These are phyloP conservation scores for Priceomyces castillae DNA, from an alignment of 805 yeast genomes.

Conservation along the genomic window DNA sequence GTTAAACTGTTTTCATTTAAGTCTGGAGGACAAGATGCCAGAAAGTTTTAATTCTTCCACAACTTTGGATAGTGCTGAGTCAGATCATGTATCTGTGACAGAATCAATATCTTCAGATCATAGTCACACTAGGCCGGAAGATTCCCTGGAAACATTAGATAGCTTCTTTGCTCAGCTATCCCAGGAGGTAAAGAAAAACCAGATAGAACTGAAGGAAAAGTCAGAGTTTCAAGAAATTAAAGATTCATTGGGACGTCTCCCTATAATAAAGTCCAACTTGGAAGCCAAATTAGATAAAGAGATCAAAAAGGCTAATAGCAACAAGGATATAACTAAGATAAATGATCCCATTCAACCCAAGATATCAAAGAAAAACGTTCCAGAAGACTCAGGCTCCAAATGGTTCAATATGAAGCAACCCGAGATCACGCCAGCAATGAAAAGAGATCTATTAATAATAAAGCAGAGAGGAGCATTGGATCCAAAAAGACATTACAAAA, in stretches of 20 bases:
- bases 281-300: slow-evolving; percentile 19
- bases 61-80: background rate
- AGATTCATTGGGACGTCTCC: slow-evolving; percentile 34
- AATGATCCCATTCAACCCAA: slow-evolving; percentile 44
- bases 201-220: slow-evolving; percentile 3
- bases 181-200: slow-evolving; percentile 18
- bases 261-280: slow-evolving; percentile 36
- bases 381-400: slow-evolving; percentile 46
- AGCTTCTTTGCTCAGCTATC: slow-evolving; percentile 30
- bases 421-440: slow-evolving; percentile 66
- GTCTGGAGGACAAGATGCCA: background rate
- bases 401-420: slow-evolving; percentile 84
- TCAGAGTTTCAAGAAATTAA: slow-evolving; percentile 35
- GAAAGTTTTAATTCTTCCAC: background rate
- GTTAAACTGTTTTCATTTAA: background rate
- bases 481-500: slow-evolving; percentile 93
- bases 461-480: slow-evolving; percentile 89
- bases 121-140: background rate
- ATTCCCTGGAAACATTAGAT: slow-evolving; percentile 22
- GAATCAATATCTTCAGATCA: background rate
- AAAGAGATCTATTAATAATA: slow-evolving; percentile 73
- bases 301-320: slow-evolving; percentile 8
- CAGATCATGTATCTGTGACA: background rate
- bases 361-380: slow-evolving; percentile 16
- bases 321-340: slow-evolving; percentile 28